phyloP scores from a whole-genome alignment of 2,329 filamentous ascomycete species.

The Ophiocordyceps camponoti-leonardi region DNA sequence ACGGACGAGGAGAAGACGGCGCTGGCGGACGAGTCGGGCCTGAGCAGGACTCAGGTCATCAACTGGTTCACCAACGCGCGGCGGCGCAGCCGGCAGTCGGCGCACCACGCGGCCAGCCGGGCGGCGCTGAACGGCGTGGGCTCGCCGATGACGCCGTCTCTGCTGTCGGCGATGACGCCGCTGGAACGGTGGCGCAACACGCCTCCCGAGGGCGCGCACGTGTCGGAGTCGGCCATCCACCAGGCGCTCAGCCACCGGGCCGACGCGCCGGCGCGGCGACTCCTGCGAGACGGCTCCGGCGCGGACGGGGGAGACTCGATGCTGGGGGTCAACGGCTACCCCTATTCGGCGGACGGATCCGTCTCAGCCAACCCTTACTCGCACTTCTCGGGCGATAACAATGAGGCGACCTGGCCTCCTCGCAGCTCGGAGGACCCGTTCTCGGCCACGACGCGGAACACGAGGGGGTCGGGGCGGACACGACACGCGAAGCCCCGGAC shows the following conservation, averaged over 20 bases:
- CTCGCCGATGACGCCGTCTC: constrained; percentile 28
- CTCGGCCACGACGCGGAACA: neutral
- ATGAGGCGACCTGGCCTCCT: constrained; percentile 1
- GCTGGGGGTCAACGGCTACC: constrained; percentile 37
- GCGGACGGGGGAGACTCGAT: constrained; percentile 35
- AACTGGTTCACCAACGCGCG: constrained; percentile 35
- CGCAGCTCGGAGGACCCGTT: constrained; percentile 1
- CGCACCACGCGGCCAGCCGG: constrained; percentile 10
- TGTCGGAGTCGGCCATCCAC: constrained; percentile 36
- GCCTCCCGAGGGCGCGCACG: constrained; percentile 26
- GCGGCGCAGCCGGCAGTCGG: constrained; percentile 23
- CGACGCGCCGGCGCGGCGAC: neutral
- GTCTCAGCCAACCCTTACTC: constrained; percentile 30
- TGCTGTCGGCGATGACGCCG: constrained; percentile 27
- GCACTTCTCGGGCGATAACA: constrained; percentile 3
- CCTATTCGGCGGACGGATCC: constrained; percentile 44
- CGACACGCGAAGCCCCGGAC: constrained; percentile 6
- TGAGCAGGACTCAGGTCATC: constrained; percentile 25
- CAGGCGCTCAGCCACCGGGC: constrained; percentile 36
- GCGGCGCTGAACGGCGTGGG: constrained; percentile 15
- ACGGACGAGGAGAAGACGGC: constrained; percentile 24
- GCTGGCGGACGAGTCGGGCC: constrained; percentile 23
- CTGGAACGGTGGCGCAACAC: constrained; percentile 24
- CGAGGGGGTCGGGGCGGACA: constrained; percentile 3
- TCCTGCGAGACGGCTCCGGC: neutral